These are phyloP conservation scores for Ammopiptanthus mongolicus DNA, from an alignment of 306 rosid genomes.

Conservation along the genomic window DNA sequence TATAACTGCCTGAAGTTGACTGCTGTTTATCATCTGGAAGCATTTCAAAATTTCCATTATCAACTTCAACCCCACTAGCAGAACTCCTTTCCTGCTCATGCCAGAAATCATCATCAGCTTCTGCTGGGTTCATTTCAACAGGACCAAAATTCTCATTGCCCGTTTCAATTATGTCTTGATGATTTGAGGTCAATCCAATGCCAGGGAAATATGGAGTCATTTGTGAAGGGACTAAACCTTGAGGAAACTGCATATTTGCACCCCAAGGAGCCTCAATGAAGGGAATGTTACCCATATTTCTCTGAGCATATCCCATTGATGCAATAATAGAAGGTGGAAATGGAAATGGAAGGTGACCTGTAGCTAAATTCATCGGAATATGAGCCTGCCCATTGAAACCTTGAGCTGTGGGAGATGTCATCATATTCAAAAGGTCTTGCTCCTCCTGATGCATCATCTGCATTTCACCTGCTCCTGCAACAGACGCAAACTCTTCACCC, in stretches of 20 bases:
- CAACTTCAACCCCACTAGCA: constrained; percentile 58
- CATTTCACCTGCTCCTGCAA: constrained; percentile 44
- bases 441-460: constrained; percentile 87
- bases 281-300: constrained; percentile 76
- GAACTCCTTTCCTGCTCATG: constrained; percentile 81
- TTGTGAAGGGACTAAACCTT: constrained; percentile 66
- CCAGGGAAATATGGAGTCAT: constrained; percentile 74
- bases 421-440: constrained; percentile 85
- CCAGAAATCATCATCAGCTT: constrained; percentile 76
- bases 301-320: constrained; percentile 73
- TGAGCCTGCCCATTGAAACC: constrained; percentile 70
- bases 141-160: constrained; percentile 57
- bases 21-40: constrained; percentile 69
- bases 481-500: constrained; percentile 63
- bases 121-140: constrained; percentile 49
- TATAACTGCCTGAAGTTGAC: constrained; percentile 72
- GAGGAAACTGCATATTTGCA: constrained; percentile 69
- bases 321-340: constrained; percentile 65
- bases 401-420: constrained; percentile 64
- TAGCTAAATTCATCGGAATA: constrained; percentile 62
- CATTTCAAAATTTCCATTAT: constrained; percentile 72
- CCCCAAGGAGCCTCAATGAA: constrained; percentile 84
- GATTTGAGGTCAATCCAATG: constrained; percentile 46
- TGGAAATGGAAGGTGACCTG: constrained; percentile 76
- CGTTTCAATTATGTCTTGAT: constrained; percentile 53